Base-by-base conservation (phyloP, 495 filamentous ascomycete genomes). In the Aspergillus indologenus region DNA sequence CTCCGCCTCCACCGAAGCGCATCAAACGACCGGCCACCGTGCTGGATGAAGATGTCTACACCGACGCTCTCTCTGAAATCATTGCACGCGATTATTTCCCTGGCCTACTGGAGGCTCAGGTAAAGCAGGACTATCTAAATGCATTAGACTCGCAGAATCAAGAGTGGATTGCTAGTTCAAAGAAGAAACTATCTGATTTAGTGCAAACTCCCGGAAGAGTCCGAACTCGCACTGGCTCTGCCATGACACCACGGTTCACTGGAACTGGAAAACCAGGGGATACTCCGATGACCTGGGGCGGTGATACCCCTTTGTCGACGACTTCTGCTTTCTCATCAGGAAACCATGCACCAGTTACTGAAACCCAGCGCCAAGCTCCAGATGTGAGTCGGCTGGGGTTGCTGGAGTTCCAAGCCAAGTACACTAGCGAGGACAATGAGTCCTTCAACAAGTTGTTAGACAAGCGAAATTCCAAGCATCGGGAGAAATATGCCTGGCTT, bases 41-140 rank as follows among this genome's bases (percentile, higher is more conserved):
- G 42, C 83, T 98, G 22, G 91, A 96, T 71, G 94, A 98, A 79
- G 94, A 98, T 64, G 85, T 86, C 62, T 98, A 98, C 76, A 92
- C 91, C 22, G 85, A 90, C 56, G 89, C 90, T 9, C 76, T 98
- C 23, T 96, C 93, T 1, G 87, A 96, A 51, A 98, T 98, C 63
- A 96, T 98, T 54, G 89, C 90, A 26, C 90, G 95, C 43, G 95
- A 98, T 75, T 98, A 94, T 80, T 98, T 97, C 71, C 94, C 94
- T 0, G 94, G 92, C 2, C 80, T 98, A 0, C 78, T 92, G 0
- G 92, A 98, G 65, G 85, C 84, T 26, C 85, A 96, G 59, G 84
- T 85, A 3, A 91, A 96, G 66, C 86, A 92, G 64, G 94, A 98
- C 62, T 97, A 96, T 66, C 77, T 98, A 23, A 87, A 95, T 65